phyloP scores from a whole-genome alignment of 2,329 filamentous ascomycete genomes.

The Exutisphaerella laricina region DNA sequence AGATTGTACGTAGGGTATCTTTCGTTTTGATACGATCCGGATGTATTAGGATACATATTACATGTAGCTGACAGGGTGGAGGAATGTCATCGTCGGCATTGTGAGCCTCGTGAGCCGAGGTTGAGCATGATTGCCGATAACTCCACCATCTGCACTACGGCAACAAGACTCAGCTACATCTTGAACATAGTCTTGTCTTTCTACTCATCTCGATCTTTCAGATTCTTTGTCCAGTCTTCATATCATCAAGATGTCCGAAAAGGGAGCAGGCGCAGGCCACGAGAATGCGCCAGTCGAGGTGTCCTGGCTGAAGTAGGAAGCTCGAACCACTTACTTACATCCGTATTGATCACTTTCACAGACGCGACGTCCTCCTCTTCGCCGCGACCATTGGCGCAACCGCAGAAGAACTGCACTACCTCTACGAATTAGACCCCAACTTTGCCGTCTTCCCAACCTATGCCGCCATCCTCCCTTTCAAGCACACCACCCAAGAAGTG shows the following conservation, averaged over 20 bases:
- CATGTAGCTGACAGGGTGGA: too few relatives aligned
- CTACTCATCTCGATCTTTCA: too few relatives aligned
- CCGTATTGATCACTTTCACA: constrained; percentile 37
- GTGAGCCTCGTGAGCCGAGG: too few relatives aligned
- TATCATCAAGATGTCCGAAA: constrained; percentile 15
- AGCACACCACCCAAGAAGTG: constrained; percentile 62
- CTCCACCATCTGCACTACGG: too few relatives aligned
- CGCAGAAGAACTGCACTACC: constrained; percentile 83
- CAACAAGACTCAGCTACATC: too few relatives aligned
- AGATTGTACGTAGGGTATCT: too few relatives aligned
- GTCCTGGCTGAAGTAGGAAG: constrained; percentile 59
- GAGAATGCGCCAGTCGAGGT: constrained; percentile 72
- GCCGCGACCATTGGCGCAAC: constrained; percentile 82
- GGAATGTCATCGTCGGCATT: too few relatives aligned
- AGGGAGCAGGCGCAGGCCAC: constrained; percentile 59
- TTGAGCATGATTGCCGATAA: too few relatives aligned
- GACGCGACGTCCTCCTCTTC: constrained; percentile 84
- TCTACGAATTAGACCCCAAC: constrained; percentile 83
- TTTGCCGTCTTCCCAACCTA: constrained; percentile 90
- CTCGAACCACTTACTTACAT: neutral
- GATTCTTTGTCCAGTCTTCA: neutral
- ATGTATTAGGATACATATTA: neutral
- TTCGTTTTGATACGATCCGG: too few relatives aligned
- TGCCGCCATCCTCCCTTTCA: constrained; percentile 77
- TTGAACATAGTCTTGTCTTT: too few relatives aligned